These are phyloP conservation scores for Ambrosia trifida DNA, from an alignment of 129 eudicot genomes.

Conservation along the genomic window DNA sequence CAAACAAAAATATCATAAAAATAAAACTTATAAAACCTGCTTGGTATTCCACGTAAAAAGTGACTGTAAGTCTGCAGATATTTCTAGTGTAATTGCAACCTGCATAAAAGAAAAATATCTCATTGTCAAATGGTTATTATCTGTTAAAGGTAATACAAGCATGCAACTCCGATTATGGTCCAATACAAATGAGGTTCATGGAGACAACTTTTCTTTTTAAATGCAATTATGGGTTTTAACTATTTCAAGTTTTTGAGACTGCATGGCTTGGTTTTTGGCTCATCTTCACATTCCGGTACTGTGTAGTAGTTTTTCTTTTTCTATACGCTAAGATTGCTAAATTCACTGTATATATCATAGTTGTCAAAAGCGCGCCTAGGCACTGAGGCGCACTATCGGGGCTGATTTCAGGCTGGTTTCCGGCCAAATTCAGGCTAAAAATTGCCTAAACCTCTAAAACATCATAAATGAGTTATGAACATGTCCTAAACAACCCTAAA, in stretches of 20 bases:
- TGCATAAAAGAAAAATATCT: constrained; percentile 30
- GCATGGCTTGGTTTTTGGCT: not conserved
- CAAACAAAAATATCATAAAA: not conserved
- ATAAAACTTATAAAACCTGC: constrained; percentile 51
- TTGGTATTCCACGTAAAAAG: constrained; percentile 97
- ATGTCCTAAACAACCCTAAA: too few species aligned
- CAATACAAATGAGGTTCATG: not conserved
- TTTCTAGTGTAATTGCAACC: constrained; percentile 77
- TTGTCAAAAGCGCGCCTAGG: too few species aligned
- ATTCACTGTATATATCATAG: not conserved
- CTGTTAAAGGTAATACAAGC: not conserved
- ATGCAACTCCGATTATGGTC: not conserved
- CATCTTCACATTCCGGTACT: not conserved
- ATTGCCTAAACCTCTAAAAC: too few species aligned
- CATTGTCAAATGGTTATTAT: constrained; percentile 11
- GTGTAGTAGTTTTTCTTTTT: not conserved
- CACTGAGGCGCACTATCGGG: too few species aligned
- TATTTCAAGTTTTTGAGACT: not conserved
- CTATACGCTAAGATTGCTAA: not conserved
- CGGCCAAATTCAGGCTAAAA: too few species aligned
- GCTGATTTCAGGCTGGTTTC: too few species aligned
- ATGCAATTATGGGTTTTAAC: not conserved
- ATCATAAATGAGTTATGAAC: too few species aligned
- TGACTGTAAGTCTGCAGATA: constrained; percentile 81
- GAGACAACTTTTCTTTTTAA: not conserved